Percentiles rank a stretch among this genome's conserved stretches.
These are phyloP conservation scores for Pelargonium cotyledonis DNA, from an alignment of 441 rosid species.

Conservation along the genomic window DNA sequence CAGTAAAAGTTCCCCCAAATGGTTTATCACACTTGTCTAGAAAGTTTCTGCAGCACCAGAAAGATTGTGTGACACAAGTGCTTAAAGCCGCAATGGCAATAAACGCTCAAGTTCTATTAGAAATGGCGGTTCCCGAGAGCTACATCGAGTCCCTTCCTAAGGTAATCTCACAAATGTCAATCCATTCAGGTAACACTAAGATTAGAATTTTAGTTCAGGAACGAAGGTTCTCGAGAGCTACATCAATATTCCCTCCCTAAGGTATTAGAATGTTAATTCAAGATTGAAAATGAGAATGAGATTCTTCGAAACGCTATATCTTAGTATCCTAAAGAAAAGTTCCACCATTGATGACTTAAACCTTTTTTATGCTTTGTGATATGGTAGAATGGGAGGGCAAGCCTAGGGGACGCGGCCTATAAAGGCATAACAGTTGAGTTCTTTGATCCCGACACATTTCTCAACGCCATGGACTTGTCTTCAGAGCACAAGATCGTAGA, in stretches of 20 bases:
- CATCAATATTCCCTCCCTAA: too few relatives aligned
- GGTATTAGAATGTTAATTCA: too few relatives aligned
- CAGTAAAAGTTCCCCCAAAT: constrained; percentile 61
- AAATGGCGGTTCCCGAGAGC: constrained; percentile 86
- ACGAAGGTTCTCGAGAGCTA: too few relatives aligned
- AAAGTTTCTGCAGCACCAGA: constrained; percentile 71
- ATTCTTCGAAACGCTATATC: too few relatives aligned
- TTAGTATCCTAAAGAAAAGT: too few relatives aligned
- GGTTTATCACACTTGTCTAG: constrained; percentile 69
- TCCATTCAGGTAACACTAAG: too few relatives aligned
- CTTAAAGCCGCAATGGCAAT: constrained; percentile 98
- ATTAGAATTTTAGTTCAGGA: too few relatives aligned
- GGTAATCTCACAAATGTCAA: constrained; percentile 29
- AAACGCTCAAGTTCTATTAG: constrained; percentile 83
- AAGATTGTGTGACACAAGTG: constrained; percentile 85
- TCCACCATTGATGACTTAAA: neutral
- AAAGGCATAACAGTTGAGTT: constrained; percentile 63
- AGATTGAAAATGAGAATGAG: too few relatives aligned
- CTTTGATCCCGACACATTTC: constrained; percentile 73
- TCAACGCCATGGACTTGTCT: constrained; percentile 63
- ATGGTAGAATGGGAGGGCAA: constrained; percentile 73
- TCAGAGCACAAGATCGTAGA: constrained; percentile 84
- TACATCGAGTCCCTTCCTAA: constrained; percentile 92
- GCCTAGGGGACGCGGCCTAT: constrained; percentile 76
- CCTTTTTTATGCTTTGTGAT: neutral